Conservation (phyloP, 306 rosid species). For the Lathyrus tuberosus region DNA sequence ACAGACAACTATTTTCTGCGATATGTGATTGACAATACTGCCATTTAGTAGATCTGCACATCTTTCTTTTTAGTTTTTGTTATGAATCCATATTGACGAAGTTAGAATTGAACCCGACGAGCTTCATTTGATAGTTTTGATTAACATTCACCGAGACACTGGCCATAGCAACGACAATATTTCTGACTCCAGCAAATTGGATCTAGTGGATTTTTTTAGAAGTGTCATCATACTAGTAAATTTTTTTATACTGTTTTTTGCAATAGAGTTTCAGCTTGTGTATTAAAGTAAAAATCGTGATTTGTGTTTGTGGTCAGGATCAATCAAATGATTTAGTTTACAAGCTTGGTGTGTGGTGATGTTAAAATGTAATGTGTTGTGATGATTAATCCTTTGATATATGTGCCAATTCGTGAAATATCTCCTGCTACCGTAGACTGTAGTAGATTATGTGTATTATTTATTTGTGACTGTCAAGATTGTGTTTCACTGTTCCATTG, state of each 20-base stretch:
- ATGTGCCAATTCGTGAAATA: constrained; percentile 8
- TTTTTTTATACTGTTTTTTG: neutral
- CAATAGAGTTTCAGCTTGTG: constrained; percentile 11
- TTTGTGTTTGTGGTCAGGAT: constrained; percentile 19
- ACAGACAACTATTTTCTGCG: neutral
- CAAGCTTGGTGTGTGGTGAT: constrained; percentile 22
- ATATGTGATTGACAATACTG: neutral
- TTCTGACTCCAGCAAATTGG: neutral
- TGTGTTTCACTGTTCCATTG: neutral
- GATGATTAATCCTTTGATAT: constrained; percentile 8
- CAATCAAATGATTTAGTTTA: constrained; percentile 15
- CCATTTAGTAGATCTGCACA: neutral
- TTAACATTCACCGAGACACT: neutral
- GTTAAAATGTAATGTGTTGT: constrained; percentile 3
- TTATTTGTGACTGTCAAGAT: constrained; percentile 7
- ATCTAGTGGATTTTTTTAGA: constrained; percentile 6
- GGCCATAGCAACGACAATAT: neutral
- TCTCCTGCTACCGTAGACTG: neutral
- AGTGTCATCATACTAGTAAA: neutral
- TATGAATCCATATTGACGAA: neutral
- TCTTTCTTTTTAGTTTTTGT: neutral
- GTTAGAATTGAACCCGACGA: neutral
- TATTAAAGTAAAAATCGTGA: neutral
- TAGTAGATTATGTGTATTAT: constrained; percentile 3
- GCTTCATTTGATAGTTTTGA: neutral